A percentile compares a stretch with the other conserved stretches of the same genome.
Conservation (phyloP, 2,329 filamentous ascomycete genomes). For the Thelonectria rubi region DNA sequence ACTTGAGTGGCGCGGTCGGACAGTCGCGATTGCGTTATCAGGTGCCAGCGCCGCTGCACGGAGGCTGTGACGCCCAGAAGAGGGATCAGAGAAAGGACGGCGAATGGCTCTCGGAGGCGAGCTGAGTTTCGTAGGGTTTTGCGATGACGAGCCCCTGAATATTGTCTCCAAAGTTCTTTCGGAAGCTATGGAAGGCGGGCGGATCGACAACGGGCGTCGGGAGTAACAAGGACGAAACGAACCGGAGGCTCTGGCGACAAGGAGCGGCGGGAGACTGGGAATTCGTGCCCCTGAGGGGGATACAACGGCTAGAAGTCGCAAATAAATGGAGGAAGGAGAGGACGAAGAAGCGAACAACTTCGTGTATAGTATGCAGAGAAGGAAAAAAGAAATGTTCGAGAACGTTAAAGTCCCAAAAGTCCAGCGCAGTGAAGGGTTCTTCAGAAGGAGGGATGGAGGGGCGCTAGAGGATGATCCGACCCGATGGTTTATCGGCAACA, state of each 20-base stretch:
- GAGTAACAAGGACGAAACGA: background rate
- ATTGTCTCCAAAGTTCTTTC: background rate
- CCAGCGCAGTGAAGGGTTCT: background rate
- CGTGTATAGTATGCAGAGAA: background rate
- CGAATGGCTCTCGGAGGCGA: no score
- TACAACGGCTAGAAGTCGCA: background rate
- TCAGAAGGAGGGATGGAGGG: slow-evolving; percentile 7
- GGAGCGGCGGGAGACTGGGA: slow-evolving; percentile 7
- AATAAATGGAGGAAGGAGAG: slow-evolving; percentile 4
- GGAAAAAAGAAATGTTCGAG: background rate
- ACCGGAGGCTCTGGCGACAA: background rate
- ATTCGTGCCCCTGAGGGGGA: background rate
- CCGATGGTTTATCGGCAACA: slow-evolving; percentile 17
- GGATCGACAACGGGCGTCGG: slow-evolving; percentile 9
- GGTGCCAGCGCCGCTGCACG: slow-evolving; percentile 14
- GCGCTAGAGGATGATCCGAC: slow-evolving; percentile 22
- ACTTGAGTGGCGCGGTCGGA: slow-evolving; percentile 9
- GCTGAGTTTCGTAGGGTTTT: background rate
- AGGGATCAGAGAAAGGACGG: background rate
- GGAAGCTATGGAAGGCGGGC: background rate
- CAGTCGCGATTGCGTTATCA: slow-evolving; percentile 12
- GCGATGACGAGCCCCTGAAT: background rate
- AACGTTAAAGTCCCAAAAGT: background rate
- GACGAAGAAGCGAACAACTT: background rate
- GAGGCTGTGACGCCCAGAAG: background rate